Base-by-base conservation (phyloP, 1,139 yeast species). In the Kodamaea sp. region DNA sequence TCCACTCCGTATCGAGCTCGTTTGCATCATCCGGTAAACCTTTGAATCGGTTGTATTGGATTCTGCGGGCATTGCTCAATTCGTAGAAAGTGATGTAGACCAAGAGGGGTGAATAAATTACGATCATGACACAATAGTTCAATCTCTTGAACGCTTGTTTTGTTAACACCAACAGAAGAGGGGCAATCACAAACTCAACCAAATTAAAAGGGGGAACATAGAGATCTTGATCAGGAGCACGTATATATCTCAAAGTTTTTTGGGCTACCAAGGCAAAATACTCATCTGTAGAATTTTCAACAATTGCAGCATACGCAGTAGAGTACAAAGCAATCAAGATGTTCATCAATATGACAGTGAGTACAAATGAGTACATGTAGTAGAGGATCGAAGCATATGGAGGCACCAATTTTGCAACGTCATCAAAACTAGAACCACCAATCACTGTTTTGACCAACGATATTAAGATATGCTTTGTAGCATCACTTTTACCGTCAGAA, bases 171-270 rank as follows among this genome's bases (percentile, higher is more conserved):
- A 64, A 50, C 53, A 58, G 33, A 3, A 68, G 35, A 7, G 76
- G 75, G 24, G 49, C 35, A 9, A 82, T 53, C 3, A 71, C 31
- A 3, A 81, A 32, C 55, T 88, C 96, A 41, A 88, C 61, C 46
- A 88, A 57, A 54, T 88, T 88, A 43, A 87, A 70, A 6, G 96
- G 96, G 5, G 96, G 94, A 20, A 87, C 90, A 54, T 80, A 88
- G 28, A 87, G 85, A 50, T 84, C 81, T 39, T 80, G 82, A 61
- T 88, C 96, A 0, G 96, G 96, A 0, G 96, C 95, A 46, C 96
- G 74, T 35, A 87, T 79, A 53, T 84, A 88, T 42, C 90, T 71
- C 47, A 88, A 72, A 0, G 95, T 87, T 64, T 87, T 86, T 45
- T 84, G 85, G 4, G 96, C 87, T 46, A 85, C 85, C 37, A 87